Percentiles rank a stretch among this genome's conserved stretches.
phyloP scores from a whole-genome alignment of 345 rosid species.

The Eucalyptus curtisii region DNA sequence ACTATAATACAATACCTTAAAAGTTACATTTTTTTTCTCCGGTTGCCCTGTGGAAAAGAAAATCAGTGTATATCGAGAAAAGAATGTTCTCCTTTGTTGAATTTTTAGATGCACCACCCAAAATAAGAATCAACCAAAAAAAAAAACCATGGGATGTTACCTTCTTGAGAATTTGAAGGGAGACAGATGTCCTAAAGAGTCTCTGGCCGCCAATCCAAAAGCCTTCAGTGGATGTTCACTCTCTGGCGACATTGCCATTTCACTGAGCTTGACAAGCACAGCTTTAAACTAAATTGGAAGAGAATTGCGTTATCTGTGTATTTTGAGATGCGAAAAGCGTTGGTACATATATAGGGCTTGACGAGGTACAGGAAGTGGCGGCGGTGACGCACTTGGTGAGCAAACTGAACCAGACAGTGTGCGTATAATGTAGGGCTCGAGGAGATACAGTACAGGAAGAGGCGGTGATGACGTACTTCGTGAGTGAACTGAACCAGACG shows the following conservation, averaged over 20 bases:
- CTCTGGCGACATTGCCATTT: not conserved
- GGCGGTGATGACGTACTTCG: not conserved
- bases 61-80: no score
- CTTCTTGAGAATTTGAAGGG: conserved; percentile 5
- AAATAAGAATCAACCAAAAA: no score
- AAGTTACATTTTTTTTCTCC: conserved; percentile 15
- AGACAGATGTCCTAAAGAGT: not conserved
- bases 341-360: not conserved
- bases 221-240: not conserved
- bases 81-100: not conserved
- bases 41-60: not conserved
- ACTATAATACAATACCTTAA: conserved; percentile 24
- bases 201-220: conserved; percentile 8
- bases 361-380: not conserved
- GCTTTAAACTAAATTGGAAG: not conserved
- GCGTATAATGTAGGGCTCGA: not conserved
- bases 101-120: not conserved
- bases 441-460: not conserved
- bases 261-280: not conserved
- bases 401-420: fast-evolving
- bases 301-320: no score
- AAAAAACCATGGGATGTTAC: not conserved
- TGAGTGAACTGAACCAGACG: no score
- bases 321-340: no score
- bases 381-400: not conserved